These are phyloP conservation scores for Orbilia blumenaviensis DNA, from an alignment of 2,329 filamentous ascomycete species.

Conservation along the genomic window DNA sequence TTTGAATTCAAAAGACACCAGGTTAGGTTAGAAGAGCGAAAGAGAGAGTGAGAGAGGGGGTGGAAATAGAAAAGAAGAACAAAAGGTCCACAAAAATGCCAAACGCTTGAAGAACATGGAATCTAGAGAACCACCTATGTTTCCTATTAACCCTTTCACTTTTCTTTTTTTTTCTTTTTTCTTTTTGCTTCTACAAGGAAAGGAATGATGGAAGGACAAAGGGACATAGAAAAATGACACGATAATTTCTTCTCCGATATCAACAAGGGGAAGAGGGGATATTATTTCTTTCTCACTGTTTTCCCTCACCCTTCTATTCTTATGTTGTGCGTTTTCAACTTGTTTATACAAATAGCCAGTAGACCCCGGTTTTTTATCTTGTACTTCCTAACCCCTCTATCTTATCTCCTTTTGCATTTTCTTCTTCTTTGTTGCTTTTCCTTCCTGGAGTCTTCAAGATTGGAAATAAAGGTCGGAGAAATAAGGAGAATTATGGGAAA, in stretches of 20 bases:
- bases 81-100: constrained; percentile 3
- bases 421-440: background rate
- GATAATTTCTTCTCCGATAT: constrained; percentile 18
- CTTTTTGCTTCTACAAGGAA: background rate
- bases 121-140: constrained; percentile 27
- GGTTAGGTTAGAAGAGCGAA: constrained; percentile 14
- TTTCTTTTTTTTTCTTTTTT: background rate
- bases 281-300: background rate
- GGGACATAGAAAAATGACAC: constrained; percentile 9
- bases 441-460: background rate
- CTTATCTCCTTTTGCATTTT: background rate
- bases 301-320: background rate
- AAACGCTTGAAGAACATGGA: constrained; percentile 33
- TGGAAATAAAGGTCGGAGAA: background rate
- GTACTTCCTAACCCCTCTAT: background rate
- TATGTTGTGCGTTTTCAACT: background rate
- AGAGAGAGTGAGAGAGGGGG: constrained; percentile 9
- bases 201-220: background rate
- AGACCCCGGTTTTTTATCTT: background rate
- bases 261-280: background rate
- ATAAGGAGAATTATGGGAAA: background rate
- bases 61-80: background rate
- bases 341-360: constrained; percentile 14
- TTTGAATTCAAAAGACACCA: constrained; percentile 19
- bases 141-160: too few relatives aligned